Conservation (phyloP, 2,329 filamentous ascomycete genomes). For the Zymoseptoria pseudotritici region DNA sequence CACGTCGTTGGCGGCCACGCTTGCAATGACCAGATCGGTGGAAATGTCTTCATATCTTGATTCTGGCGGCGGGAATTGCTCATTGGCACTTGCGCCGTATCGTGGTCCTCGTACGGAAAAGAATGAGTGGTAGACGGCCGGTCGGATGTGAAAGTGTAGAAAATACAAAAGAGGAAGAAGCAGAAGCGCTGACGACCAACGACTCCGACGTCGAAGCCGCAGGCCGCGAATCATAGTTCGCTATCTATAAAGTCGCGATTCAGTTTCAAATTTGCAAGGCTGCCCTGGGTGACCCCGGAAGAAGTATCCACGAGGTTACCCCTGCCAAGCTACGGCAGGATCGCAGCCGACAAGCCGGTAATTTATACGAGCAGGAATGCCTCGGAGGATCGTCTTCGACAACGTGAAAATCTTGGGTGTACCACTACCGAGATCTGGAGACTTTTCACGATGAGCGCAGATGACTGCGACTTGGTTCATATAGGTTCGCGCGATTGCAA, state of each 20-base stretch:
- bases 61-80: not conserved
- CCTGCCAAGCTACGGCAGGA: not conserved
- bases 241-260: not conserved
- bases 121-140: not conserved
- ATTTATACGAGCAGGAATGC: not conserved
- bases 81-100: not conserved
- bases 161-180: not conserved
- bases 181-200: not conserved
- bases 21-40: constrained; percentile 3
- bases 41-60: not conserved
- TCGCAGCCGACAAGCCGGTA: not conserved
- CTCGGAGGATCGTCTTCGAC: not conserved
- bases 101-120: not conserved
- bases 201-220: not conserved
- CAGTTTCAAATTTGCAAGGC: not conserved
- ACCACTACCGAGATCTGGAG: not conserved
- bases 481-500: not conserved
- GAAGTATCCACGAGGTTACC: not conserved
- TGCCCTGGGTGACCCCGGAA: not conserved
- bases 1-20: not conserved
- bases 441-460: not conserved
- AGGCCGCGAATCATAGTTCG: not conserved
- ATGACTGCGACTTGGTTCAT: not conserved
- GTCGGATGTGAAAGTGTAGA: not conserved
- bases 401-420: not conserved